These are phyloP conservation scores for Berkeleyomyces basicola DNA, from an alignment of 2,329 filamentous ascomycete species.

Conservation along the genomic window DNA sequence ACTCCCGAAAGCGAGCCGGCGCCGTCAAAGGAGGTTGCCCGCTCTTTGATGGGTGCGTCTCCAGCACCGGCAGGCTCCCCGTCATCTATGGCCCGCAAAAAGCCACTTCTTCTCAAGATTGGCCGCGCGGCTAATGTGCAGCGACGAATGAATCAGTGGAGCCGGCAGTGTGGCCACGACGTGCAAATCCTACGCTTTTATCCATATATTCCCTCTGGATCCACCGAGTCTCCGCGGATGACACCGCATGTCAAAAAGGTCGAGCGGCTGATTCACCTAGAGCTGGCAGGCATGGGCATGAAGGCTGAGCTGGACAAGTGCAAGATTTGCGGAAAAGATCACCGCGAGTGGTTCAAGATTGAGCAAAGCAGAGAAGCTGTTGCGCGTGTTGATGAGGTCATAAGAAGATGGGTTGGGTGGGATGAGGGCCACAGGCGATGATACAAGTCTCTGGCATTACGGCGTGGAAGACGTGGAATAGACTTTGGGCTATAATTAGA, in stretches of 20 bases:
- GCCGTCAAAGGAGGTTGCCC: background rate
- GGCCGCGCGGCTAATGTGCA: slow-evolving; percentile 67
- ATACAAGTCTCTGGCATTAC: background rate
- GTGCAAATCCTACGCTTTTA: slow-evolving; percentile 83
- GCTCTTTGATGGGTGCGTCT: slow-evolving; percentile 7
- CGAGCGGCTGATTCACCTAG: slow-evolving; percentile 78
- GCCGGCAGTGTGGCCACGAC: slow-evolving; percentile 77
- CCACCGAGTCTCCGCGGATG: slow-evolving; percentile 36
- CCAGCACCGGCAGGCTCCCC: slow-evolving; percentile 21
- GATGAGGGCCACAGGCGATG: slow-evolving; percentile 32
- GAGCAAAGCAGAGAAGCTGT: slow-evolving; percentile 57
- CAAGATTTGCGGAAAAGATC: slow-evolving; percentile 62
- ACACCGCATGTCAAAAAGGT: slow-evolving; percentile 77
- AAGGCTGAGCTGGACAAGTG: slow-evolving; percentile 44
- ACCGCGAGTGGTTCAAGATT: slow-evolving; percentile 92
- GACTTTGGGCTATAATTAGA: too few species aligned
- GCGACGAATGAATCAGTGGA: slow-evolving; percentile 82
- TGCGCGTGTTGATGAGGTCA: slow-evolving; percentile 47
- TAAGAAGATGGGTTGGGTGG: slow-evolving; percentile 77
- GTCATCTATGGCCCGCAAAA: slow-evolving; percentile 22
- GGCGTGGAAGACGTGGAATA: too few species aligned
- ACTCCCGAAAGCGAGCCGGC: slow-evolving; percentile 35
- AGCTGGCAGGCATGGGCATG: slow-evolving; percentile 50
- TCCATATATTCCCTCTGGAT: slow-evolving; percentile 48
- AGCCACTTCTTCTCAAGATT: slow-evolving; percentile 53